These are phyloP conservation scores for Hysterangium stoloniferum DNA, from an alignment of 768 basidiomycete genomes.

Conservation along the genomic window DNA sequence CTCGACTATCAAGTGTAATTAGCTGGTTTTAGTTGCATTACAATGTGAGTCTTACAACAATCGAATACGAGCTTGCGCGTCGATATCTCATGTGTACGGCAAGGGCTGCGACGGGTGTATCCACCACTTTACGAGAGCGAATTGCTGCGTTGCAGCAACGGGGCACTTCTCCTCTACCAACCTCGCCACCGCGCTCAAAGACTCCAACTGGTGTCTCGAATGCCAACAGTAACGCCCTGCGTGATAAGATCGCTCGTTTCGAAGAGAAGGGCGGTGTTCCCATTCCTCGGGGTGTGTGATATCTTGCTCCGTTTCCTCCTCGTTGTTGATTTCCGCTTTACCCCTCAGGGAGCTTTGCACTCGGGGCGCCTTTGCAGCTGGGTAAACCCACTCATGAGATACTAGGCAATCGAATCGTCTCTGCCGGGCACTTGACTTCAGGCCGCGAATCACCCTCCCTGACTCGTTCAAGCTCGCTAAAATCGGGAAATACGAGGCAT, in stretches of 20 bases:
- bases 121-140: slow-evolving; percentile 54
- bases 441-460: not conserved
- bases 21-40: no score
- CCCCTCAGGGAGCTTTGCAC: slow-evolving; percentile 45
- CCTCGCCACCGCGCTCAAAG: slow-evolving; percentile 18
- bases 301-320: not conserved
- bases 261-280: slow-evolving; percentile 73
- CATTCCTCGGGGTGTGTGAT: slow-evolving; percentile 42
- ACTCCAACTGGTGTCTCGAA: slow-evolving; percentile 3
- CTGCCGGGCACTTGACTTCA: not conserved
- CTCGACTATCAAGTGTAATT: no score
- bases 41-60: no score
- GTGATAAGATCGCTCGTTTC: slow-evolving; percentile 74
- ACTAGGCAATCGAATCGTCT: slow-evolving; percentile 60
- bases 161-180: slow-evolving; percentile 23
- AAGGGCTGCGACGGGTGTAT: not conserved
- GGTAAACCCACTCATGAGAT: slow-evolving; percentile 55
- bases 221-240: slow-evolving; percentile 25
- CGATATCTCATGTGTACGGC: not conserved
- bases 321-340: not conserved
- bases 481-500: not conserved
- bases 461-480: not conserved
- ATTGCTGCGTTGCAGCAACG: slow-evolving; percentile 76
- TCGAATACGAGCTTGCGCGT: no score
- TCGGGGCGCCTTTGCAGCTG: slow-evolving; percentile 49